A percentile compares a stretch with the other conserved stretches of the same genome.
Conservation (phyloP, 495 filamentous ascomycete genomes). For the Rostrohypoxylon terebratum region DNA sequence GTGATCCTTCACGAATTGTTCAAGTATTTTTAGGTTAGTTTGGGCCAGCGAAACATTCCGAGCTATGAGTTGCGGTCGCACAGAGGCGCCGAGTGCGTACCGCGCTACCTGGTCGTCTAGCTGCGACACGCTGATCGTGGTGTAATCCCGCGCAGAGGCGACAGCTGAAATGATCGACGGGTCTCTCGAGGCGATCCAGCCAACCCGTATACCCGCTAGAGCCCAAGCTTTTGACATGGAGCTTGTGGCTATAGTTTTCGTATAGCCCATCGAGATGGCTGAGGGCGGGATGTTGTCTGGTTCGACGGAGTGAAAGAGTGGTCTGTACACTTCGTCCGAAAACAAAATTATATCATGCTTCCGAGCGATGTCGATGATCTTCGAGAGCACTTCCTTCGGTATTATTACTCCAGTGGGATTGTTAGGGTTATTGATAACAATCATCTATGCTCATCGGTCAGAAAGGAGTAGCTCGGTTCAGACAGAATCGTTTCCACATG, state of each 20-base stretch:
- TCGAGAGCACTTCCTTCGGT: conserved; percentile 67
- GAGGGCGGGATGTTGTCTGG: conserved; percentile 73
- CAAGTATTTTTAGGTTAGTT: conserved; percentile 75
- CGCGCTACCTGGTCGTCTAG: conserved; percentile 84
- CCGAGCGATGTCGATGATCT: conserved; percentile 73
- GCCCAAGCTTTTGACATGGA: conserved; percentile 91
- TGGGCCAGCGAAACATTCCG: conserved; percentile 79
- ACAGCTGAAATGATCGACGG: conserved; percentile 71
- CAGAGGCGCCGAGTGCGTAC: conserved; percentile 72
- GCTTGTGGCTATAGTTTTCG: conserved; percentile 76
- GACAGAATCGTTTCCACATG: conserved; percentile 3
- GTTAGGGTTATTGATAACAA: conserved; percentile 81
- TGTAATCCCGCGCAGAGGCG: conserved; percentile 79
- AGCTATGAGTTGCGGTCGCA: conserved; percentile 73
- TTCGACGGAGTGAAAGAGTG: conserved; percentile 78
- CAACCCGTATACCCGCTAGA: conserved; percentile 82
- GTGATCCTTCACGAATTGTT: conserved; percentile 74
- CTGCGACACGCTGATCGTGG: conserved; percentile 85
- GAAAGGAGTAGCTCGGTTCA: not conserved
- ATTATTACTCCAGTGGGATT: conserved; percentile 86
- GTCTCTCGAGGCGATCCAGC: conserved; percentile 83
- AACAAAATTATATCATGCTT: conserved; percentile 73
- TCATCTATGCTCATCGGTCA: conserved; percentile 48
- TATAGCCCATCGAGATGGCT: conserved; percentile 76
- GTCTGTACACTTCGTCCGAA: conserved; percentile 88